Evolutionary conservation across 2,329 filamentous ascomycete species (phyloP).

Genomic region (Dothiorella sarmentorum): DNA sequence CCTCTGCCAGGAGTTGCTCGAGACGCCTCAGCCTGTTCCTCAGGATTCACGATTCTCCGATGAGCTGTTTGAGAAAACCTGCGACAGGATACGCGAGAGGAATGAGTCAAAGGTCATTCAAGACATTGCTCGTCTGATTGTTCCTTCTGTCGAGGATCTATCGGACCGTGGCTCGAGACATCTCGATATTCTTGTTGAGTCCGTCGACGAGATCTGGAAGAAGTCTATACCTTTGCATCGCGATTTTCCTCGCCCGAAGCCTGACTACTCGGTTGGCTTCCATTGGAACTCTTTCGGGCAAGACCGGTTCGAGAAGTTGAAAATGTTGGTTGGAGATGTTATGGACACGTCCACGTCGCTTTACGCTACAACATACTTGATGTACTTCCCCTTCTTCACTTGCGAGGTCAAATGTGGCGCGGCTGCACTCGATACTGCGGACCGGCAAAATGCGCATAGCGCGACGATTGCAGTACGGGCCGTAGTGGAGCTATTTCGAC

Average conservation of each 20-base stretch:
- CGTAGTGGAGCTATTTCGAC: not conserved
- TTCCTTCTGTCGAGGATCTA: slow-evolving; percentile 11
- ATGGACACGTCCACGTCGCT: slow-evolving; percentile 6
- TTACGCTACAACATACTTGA: slow-evolving; percentile 22
- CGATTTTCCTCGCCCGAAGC: not conserved
- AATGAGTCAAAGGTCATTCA: not conserved
- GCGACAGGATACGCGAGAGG: slow-evolving; percentile 13
- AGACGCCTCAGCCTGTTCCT: slow-evolving; percentile 33
- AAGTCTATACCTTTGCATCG: slow-evolving; percentile 35
- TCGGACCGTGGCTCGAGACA: not conserved
- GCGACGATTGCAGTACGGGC: not conserved
- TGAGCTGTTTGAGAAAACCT: slow-evolving; percentile 35
- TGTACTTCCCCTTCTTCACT: slow-evolving; percentile 25
- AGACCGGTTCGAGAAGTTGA: slow-evolving; percentile 42
- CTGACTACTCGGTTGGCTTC: not conserved
- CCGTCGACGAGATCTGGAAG: slow-evolving; percentile 44
- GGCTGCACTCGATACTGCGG: slow-evolving; percentile 23
- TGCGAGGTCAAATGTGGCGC: slow-evolving; percentile 24
- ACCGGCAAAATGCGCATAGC: slow-evolving; percentile 25
- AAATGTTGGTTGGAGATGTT: not conserved
- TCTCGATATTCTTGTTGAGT: slow-evolving; percentile 35
- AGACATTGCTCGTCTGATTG: slow-evolving; percentile 7
- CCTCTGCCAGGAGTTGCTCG: too few relatives aligned
- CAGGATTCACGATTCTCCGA: slow-evolving; percentile 38
- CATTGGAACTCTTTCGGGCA: slow-evolving; percentile 34